Conservation (phyloP, 257 asterid genomes). For the Solanum corneliomulleri region DNA sequence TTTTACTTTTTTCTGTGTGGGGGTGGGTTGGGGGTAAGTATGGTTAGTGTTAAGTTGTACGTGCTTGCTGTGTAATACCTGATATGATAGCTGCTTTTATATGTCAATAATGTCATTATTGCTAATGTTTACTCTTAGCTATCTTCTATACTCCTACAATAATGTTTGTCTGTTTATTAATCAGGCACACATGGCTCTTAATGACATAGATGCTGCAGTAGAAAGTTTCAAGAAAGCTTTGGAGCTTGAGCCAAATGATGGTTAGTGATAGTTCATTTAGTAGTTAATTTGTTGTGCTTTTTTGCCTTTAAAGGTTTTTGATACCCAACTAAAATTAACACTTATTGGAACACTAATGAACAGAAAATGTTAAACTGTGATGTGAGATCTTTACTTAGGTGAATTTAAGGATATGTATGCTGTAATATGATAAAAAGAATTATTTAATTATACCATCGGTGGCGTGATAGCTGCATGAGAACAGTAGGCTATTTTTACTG, state of each 20-base stretch:
- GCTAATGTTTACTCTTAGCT: not conserved
- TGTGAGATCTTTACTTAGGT: not conserved
- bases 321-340: not conserved
- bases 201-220: slow-evolving; percentile 82
- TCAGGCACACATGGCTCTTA: slow-evolving; percentile 90
- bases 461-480: not conserved
- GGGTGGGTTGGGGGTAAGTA: not conserved
- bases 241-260: slow-evolving; percentile 92
- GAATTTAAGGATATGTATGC: not conserved
- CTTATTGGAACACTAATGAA: not conserved
- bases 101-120: not conserved
- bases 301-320: not conserved
- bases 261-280: slow-evolving; percentile 24
- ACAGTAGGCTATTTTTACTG: not conserved
- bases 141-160: not conserved
- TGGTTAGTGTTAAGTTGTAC: not conserved
- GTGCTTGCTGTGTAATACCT: not conserved
- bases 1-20: not conserved
- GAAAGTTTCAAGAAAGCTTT: slow-evolving; percentile 82
- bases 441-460: not conserved
- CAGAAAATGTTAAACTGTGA: not conserved
- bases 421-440: not conserved
- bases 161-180: not conserved
- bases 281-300: not conserved
- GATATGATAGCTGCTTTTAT: not conserved